These are phyloP conservation scores for Dissophora globulifera DNA, from an alignment of 192 early-diverging fungal genomes.

Conservation along the genomic window DNA sequence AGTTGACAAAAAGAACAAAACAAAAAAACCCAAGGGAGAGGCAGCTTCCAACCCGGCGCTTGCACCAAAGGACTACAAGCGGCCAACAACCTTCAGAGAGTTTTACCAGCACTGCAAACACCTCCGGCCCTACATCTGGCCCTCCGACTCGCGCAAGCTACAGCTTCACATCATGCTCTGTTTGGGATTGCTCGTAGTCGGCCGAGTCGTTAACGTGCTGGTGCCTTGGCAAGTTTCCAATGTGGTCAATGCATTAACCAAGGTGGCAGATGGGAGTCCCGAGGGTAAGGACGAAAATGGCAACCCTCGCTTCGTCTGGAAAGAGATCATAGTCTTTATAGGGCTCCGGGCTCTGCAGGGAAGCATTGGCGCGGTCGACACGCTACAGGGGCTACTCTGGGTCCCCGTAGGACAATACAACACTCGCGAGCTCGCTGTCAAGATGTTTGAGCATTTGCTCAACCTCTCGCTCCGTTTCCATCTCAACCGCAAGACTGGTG, in stretches of 20 bases:
- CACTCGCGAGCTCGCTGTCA: constrained; percentile 71
- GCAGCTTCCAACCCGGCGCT: constrained; percentile 1
- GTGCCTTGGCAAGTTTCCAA: constrained; percentile 84
- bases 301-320: constrained; percentile 54
- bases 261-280: constrained; percentile 38
- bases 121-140: constrained; percentile 84
- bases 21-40: constrained; percentile 2
- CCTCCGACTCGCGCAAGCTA: constrained; percentile 65
- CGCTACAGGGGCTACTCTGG: constrained; percentile 83
- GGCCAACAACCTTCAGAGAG: constrained; percentile 44
- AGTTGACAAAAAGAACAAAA: constrained; percentile 17
- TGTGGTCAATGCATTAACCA: constrained; percentile 75
- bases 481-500: constrained; percentile 93
- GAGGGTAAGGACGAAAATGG: constrained; percentile 39
- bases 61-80: constrained; percentile 48
- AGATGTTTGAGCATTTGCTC: constrained; percentile 91
- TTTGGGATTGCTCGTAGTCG: constrained; percentile 68
- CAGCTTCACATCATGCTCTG: constrained; percentile 77
- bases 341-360: constrained; percentile 55
- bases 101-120: constrained; percentile 39
- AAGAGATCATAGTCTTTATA: constrained; percentile 54
- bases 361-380: constrained; percentile 72
- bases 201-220: constrained; percentile 81
- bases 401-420: constrained; percentile 83
- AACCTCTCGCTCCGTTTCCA: constrained; percentile 91